Evolutionary conservation across 495 filamentous ascomycete genomes (phyloP).

Genomic region (Cladorrhinum samala): DNA sequence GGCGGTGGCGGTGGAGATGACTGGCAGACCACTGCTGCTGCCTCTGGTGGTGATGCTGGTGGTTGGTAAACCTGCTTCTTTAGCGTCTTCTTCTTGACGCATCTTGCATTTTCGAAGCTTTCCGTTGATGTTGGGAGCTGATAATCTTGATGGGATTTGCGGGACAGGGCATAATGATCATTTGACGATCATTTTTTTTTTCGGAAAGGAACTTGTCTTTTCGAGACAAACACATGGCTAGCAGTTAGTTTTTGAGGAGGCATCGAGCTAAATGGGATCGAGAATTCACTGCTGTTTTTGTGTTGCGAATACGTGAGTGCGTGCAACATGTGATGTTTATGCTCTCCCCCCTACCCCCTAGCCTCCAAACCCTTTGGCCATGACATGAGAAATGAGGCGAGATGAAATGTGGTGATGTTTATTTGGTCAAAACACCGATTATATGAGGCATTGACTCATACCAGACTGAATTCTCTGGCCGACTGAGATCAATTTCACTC

Average conservation of each 20-base stretch:
- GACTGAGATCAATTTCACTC: constrained; percentile 46
- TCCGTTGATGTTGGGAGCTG: no score
- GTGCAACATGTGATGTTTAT: no score
- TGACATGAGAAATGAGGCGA: neutral
- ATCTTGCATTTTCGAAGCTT: no score
- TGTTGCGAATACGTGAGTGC: no score
- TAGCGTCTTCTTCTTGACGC: neutral
- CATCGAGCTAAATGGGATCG: neutral
- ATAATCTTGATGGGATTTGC: no score
- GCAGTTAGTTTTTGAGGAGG: no score
- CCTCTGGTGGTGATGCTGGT: constrained; percentile 1
- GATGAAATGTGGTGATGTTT: neutral
- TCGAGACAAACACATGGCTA: no score
- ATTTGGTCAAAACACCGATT: constrained; percentile 22
- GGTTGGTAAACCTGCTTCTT: neutral
- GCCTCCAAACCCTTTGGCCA: no score
- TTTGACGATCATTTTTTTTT: neutral
- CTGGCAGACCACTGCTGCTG: constrained; percentile 14
- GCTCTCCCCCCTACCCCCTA: no score
- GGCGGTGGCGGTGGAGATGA: constrained; percentile 4
- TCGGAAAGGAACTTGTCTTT: no score
- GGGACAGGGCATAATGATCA: neutral
- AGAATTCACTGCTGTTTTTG: neutral
- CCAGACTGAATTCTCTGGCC: constrained; percentile 39
- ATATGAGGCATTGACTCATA: constrained; percentile 48